Percentiles rank a stretch among this genome's conserved stretches.
Conservation (phyloP, 2,329 filamentous ascomycete species). For the Lanzia echinophila region DNA sequence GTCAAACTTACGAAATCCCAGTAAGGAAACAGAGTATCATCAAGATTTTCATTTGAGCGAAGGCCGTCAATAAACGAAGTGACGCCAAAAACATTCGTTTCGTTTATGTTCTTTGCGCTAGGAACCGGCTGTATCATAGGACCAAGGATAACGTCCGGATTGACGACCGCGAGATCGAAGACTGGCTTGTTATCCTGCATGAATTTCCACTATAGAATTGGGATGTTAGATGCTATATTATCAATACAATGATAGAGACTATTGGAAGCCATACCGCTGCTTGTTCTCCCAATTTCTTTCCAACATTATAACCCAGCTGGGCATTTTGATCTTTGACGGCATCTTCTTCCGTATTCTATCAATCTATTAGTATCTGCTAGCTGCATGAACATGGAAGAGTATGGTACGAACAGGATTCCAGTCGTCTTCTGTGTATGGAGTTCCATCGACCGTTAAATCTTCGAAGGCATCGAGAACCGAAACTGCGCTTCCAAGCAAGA, state of each 20-base stretch:
- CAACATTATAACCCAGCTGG: constrained; percentile 26
- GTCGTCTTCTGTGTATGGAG: constrained; percentile 44
- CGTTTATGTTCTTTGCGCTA: constrained; percentile 56
- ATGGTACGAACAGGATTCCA: constrained; percentile 46
- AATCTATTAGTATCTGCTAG: neutral
- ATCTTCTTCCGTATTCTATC: constrained; percentile 10
- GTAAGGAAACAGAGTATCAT: constrained; percentile 9
- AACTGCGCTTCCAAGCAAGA: constrained; percentile 45
- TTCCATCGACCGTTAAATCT: constrained; percentile 44
- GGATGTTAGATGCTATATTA: no score
- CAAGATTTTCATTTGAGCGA: constrained; percentile 36
- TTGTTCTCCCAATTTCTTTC: constrained; percentile 57
- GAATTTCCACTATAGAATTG: constrained; percentile 44
- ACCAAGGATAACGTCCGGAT: constrained; percentile 54
- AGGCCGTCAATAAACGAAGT: constrained; percentile 44
- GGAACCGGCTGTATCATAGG: constrained; percentile 56
- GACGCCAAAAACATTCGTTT: constrained; percentile 52
- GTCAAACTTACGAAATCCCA: constrained; percentile 31
- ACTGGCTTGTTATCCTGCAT: constrained; percentile 42
- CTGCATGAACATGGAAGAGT: constrained; percentile 20
- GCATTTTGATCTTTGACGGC: constrained; percentile 36
- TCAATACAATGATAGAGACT: neutral
- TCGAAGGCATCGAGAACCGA: constrained; percentile 57
- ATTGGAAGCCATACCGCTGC: constrained; percentile 36
- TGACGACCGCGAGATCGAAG: constrained; percentile 55